Base-by-base conservation (phyloP, 768 basidiomycete species). In the Trametes elegans region DNA sequence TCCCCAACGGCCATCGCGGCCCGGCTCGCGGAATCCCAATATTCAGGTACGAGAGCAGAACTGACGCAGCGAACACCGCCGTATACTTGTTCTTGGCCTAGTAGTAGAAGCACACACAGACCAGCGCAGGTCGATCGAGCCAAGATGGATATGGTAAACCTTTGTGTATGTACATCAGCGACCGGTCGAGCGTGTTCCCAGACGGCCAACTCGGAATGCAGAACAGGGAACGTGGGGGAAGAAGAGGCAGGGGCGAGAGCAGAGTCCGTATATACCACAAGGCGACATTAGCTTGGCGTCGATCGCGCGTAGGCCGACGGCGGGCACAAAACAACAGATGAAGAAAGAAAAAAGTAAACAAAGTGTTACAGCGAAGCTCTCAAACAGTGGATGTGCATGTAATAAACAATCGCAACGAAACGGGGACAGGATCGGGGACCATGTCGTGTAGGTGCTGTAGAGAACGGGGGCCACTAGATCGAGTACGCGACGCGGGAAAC, bases 191-290 rank as follows among this genome's bases (percentile, higher is more conserved):
- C 35, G 14, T 18, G 35, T 36, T 36, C 14, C 35, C 6, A 34
- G 9, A 34, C 9, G 9, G 16, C 9, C 32, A 8, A 34, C 16
- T 36, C 4, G 4, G 39, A 8, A 21, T 18, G 13, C 18, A n/a
- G n/a, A n/a, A n/a, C n/a, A n/a, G n/a, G n/a, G n/a, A n/a, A n/a
- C n/a, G n/a, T n/a, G n/a, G n/a, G n/a, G n/a, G 19, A 43, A 14
- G 9, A 31, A 19, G 28, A 39, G n/a, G 29, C 28, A 44, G 32
- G n/a, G 32, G 31, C 21, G 24, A 23, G 45, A 21, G n/a, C 13
- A 28, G 3, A 11, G 42, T 53, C 51, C 51, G 45, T 53, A n/a
- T 53, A 53, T 53, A 44, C 42, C 51, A 53, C 51, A 53, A 32
- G n/a, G 38, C 42, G 41, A 53, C 51, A 45, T 53, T 53, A 53